phyloP scores from a whole-genome alignment of 2,329 filamentous ascomycete genomes.

The Pseudogymnoascus sp. region DNA sequence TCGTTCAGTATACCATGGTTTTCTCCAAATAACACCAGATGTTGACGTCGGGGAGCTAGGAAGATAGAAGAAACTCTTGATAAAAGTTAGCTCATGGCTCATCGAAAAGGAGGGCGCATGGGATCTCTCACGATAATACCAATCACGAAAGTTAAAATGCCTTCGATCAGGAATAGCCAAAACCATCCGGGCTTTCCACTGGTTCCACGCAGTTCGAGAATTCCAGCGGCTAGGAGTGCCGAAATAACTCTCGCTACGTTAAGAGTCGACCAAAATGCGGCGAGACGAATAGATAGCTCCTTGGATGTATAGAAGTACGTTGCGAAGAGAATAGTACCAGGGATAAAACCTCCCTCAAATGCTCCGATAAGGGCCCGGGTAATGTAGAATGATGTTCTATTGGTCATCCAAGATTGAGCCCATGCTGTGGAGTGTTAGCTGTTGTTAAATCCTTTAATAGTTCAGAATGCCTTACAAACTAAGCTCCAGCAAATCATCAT shows the following conservation, averaged over 20 bases:
- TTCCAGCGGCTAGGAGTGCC: slow-evolving; percentile 39
- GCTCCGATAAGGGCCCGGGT: slow-evolving; percentile 47
- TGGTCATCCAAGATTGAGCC: slow-evolving; percentile 45
- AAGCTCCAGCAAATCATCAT: slow-evolving; percentile 45
- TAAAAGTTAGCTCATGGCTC: neutral
- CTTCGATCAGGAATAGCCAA: slow-evolving; percentile 43
- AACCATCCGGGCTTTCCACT: slow-evolving; percentile 46
- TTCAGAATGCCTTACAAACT: slow-evolving; percentile 29
- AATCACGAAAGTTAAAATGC: slow-evolving; percentile 41
- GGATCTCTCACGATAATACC: slow-evolving; percentile 34
- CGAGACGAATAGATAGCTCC: slow-evolving; percentile 60
- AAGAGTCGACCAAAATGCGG: slow-evolving; percentile 58
- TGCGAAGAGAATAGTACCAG: slow-evolving; percentile 56
- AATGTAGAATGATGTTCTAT: slow-evolving; percentile 41
- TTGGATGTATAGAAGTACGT: slow-evolving; percentile 66
- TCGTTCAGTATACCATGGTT: slow-evolving; percentile 58
- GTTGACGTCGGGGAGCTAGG: slow-evolving; percentile 60
- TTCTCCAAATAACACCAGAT: slow-evolving; percentile 51
- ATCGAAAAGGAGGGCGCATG: no score
- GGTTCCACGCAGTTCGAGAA: slow-evolving; percentile 44
- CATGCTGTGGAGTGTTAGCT: slow-evolving; percentile 34
- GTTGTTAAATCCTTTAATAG: neutral
- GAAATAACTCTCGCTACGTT: slow-evolving; percentile 38
- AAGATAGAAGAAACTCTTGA: slow-evolving; percentile 47
- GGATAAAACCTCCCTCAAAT: slow-evolving; percentile 51